Conservation (phyloP, 768 basidiomycete genomes). For the Candolleomyces efflorescens region DNA sequence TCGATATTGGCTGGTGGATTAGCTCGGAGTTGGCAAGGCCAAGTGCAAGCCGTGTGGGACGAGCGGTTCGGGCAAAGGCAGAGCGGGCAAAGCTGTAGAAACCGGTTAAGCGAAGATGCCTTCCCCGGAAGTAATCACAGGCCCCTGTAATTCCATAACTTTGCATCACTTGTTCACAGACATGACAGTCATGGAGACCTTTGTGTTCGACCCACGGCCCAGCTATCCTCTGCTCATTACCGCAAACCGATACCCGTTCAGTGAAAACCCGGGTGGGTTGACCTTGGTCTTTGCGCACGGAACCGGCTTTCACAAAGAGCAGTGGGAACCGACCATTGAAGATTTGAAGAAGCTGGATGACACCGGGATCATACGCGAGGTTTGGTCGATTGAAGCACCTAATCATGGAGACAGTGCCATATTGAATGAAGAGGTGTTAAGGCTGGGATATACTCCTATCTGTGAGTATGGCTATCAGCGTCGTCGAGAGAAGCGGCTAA, state of each 20-base stretch:
- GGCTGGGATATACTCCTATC: conserved; percentile 33
- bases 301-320: conserved; percentile 54
- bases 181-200: conserved; percentile 29
- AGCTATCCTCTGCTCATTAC: conserved; percentile 43
- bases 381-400: conserved; percentile 48
- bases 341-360: conserved; percentile 31
- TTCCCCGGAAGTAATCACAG: background rate
- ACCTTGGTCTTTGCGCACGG: conserved; percentile 52
- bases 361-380: conserved; percentile 37
- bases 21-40: conserved; percentile 58
- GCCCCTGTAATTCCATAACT: background rate
- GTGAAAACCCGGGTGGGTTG: conserved; percentile 31
- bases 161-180: too few species aligned
- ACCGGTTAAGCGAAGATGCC: too few species aligned
- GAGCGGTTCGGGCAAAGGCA: conserved; percentile 58
- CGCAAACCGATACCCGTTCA: conserved; percentile 41
- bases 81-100: conserved; percentile 29
- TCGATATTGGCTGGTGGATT: conserved; percentile 82
- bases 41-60: conserved; percentile 74
- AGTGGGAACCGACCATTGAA: conserved; percentile 54
- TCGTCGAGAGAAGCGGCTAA: background rate
- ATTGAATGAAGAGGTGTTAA: conserved; percentile 41
- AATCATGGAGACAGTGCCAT: conserved; percentile 52
- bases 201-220: conserved; percentile 51
- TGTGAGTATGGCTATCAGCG: conserved; percentile 29